A percentile compares a stretch with the other conserved stretches of the same genome.
Conservation (phyloP, 2,329 filamentous ascomycete species). For the Tolypocladium ophioglossoides region DNA sequence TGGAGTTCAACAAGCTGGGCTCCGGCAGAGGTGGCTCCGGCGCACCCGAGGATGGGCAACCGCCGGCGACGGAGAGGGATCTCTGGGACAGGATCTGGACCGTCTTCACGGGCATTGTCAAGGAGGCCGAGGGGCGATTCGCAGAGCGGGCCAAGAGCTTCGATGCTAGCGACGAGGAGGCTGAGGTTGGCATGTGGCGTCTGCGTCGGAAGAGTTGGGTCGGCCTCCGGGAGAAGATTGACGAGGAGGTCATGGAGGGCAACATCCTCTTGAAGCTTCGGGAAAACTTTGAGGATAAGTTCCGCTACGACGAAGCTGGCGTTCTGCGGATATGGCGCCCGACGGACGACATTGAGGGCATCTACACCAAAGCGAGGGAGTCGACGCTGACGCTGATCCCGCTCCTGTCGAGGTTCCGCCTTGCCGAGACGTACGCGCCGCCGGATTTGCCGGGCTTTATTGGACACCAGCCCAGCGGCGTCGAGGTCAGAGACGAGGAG, state of each 20-base stretch:
- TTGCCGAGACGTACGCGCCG: constrained; percentile 61
- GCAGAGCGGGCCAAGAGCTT: constrained; percentile 85
- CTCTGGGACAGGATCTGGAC: constrained; percentile 96
- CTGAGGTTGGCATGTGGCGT: constrained; percentile 86
- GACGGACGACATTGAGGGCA: constrained; percentile 90
- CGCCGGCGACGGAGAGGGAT: constrained; percentile 64
- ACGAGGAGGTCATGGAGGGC: constrained; percentile 96
- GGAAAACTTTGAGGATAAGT: constrained; percentile 99
- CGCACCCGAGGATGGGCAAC: constrained; percentile 68
- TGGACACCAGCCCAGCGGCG: constrained; percentile 63
- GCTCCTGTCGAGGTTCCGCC: constrained; percentile 72
- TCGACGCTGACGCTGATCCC: constrained; percentile 87
- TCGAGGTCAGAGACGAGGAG: constrained; percentile 77
- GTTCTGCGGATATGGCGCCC: constrained; percentile 96
- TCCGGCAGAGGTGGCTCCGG: constrained; percentile 76
- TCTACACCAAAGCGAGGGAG: constrained; percentile 87
- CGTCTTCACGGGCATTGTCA: constrained; percentile 71
- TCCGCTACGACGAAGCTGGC: constrained; percentile 90
- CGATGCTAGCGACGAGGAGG: constrained; percentile 82
- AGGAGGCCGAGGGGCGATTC: constrained; percentile 78
- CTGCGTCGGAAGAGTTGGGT: constrained; percentile 91
- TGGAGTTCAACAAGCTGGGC: constrained; percentile 94
- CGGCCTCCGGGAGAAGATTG: constrained; percentile 78
- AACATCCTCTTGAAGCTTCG: constrained; percentile 91
- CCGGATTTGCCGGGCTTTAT: constrained; percentile 83